Conservation (phyloP, 768 basidiomycete genomes). For the Hemileccinum impolitum region DNA sequence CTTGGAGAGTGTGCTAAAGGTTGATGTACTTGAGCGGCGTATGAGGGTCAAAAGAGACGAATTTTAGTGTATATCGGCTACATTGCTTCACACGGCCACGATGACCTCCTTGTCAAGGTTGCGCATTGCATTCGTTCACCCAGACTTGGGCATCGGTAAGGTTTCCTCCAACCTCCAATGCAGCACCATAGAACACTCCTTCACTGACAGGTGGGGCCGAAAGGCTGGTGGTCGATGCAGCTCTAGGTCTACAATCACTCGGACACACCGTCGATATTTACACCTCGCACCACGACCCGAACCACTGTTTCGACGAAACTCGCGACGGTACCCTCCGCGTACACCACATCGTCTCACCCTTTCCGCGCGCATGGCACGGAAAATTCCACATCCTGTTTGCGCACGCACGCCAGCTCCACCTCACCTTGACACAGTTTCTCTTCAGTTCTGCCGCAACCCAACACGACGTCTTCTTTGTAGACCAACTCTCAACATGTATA, state of each 20-base stretch:
- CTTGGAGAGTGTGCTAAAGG: slow-evolving; percentile 19
- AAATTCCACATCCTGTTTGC: slow-evolving; percentile 89
- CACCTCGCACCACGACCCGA: slow-evolving; percentile 87
- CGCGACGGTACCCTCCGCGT: slow-evolving; percentile 81
- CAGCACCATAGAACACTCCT: not conserved
- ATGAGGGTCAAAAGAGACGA: slow-evolving; percentile 26
- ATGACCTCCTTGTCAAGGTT: slow-evolving; percentile 23
- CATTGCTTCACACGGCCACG: not conserved
- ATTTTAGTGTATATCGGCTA: slow-evolving; percentile 9
- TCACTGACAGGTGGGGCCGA: slow-evolving; percentile 96
- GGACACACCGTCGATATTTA: slow-evolving; percentile 89
- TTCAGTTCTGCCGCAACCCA: slow-evolving; percentile 40
- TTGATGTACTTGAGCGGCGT: slow-evolving; percentile 22
- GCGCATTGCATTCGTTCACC: slow-evolving; percentile 84
- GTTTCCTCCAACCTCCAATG: not conserved
- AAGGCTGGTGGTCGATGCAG: slow-evolving; percentile 91
- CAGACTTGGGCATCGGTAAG: slow-evolving; percentile 90
- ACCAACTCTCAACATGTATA: slow-evolving; percentile 91
- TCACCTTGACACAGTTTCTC: slow-evolving; percentile 55
- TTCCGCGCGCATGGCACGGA: slow-evolving; percentile 77
- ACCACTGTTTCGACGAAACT: slow-evolving; percentile 93
- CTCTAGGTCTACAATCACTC: slow-evolving; percentile 77
- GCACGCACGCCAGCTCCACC: slow-evolving; percentile 83
- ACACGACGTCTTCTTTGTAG: slow-evolving; percentile 89
- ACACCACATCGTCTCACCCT: slow-evolving; percentile 64